Conservation (phyloP, 495 filamentous ascomycete species). For the Penicillium odoratum region DNA sequence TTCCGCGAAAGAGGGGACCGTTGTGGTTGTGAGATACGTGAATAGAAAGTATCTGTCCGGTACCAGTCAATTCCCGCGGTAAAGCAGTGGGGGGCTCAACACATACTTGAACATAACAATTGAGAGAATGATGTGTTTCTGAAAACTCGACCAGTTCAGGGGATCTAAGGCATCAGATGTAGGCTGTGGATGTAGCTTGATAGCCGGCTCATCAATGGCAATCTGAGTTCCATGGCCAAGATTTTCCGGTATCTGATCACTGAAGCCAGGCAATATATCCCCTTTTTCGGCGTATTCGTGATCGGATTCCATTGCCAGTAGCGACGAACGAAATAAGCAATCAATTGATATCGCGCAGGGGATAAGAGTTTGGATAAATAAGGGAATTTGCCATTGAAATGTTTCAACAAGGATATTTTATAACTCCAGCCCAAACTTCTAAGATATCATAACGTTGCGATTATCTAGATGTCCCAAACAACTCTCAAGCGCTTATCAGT, state of each 20-base stretch:
- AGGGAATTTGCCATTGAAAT: not conserved
- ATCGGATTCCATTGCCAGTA: not conserved
- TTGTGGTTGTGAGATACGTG: slow-evolving; percentile 64
- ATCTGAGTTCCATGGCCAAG: slow-evolving; percentile 16
- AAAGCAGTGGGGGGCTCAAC: not conserved
- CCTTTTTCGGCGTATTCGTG: not conserved
- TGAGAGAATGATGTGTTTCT: slow-evolving; percentile 52
- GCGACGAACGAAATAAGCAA: not conserved
- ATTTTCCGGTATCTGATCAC: not conserved
- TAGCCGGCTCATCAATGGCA: slow-evolving; percentile 6
- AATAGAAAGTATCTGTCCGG: slow-evolving; percentile 58
- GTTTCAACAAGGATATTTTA: not conserved
- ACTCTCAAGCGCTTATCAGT: slow-evolving; percentile 6
- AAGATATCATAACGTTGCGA: too few species aligned
- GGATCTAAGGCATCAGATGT: slow-evolving; percentile 58
- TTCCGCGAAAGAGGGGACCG: slow-evolving; percentile 57
- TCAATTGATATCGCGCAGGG: not conserved
- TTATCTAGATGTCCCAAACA: not conserved
- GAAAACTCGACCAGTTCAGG: slow-evolving; percentile 53
- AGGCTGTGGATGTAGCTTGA: slow-evolving; percentile 47
- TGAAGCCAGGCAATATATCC: not conserved
- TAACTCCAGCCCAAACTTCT: not conserved
- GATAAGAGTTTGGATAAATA: not conserved
- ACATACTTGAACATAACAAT: slow-evolving; percentile 60
- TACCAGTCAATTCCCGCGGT: not conserved